Conservation (phyloP, 169 alveolate genomes). For the Plasmodium billcollinsi region DNA sequence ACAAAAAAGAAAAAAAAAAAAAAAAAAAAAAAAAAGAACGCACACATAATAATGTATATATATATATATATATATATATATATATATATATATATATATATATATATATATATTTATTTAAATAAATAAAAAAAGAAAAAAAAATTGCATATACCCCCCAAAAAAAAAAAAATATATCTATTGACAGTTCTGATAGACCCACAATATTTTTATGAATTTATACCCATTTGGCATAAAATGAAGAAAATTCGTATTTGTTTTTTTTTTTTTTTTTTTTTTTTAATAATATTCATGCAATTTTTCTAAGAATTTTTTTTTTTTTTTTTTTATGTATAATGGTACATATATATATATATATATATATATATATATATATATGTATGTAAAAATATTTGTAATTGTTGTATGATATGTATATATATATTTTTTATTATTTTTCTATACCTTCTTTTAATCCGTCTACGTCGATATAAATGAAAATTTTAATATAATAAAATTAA, state of each 20-base stretch:
- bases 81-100: conserved; percentile 5
- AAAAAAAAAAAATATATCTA: no score
- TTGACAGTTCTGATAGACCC: no score
- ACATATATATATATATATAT: conserved; percentile 27
- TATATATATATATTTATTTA: not conserved
- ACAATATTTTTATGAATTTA: no score
- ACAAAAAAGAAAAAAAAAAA: not conserved
- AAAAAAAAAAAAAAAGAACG: not conserved
- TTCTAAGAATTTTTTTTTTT: conserved; percentile 9
- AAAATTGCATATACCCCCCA: no score
- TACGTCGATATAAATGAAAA: conserved; percentile 17
- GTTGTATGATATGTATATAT: conserved; percentile 5
- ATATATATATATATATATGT: conserved; percentile 21
- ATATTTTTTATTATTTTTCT: conserved; percentile 13
- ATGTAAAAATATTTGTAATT: conserved; percentile 5
- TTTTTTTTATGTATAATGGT: not conserved
- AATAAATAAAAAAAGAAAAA: no score
- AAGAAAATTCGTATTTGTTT: not conserved
- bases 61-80: not conserved
- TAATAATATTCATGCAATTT: not conserved
- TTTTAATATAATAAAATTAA: conserved; percentile 15
- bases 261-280: conserved; percentile 3
- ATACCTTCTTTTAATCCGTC: conserved; percentile 48
- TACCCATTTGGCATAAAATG: not conserved
- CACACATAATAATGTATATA: not conserved